Base-by-base conservation (phyloP, 1,139 yeast species). In the Suhomyces yuchorum region DNA sequence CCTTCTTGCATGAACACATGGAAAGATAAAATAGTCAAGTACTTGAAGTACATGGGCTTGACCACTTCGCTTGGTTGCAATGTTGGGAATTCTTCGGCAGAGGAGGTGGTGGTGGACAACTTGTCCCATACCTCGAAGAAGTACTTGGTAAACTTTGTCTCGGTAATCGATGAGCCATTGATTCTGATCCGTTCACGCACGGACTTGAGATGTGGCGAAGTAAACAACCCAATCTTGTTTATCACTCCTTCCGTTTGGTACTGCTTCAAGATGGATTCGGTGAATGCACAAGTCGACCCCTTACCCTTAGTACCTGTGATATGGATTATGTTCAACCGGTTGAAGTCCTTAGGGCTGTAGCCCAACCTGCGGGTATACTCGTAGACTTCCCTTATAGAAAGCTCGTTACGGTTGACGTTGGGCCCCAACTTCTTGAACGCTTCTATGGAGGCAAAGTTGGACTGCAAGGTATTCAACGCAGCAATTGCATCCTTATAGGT, bases 301-400 rank as follows among this genome's bases (percentile, higher is more conserved):
- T 95, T 95, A 11, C 99, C 99, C 66, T 95, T 95, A 1, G 99
- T 95, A 22, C 99, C 99, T 0, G 99, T 92, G 32, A 95, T 87
- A 62, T 95, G 99, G 42, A 95, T 79, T 4, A 91, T 78, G 57
- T 92, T 91, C 59, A 95, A 68, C 50, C 69, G 77, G 66, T 91
- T 82, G 61, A 89, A 84, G 53, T 87, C 96, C 3, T 67, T 57
- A 1, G 85, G 78, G n/a, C 71, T 63, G 66, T 92, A 91, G 0
- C 98, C 99, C 44, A 90, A 78, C 57, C 98, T 75, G 48, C 93
- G 74, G n/a, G 87, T 80, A 85, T 93, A 95, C 64, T 92, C 98
- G 44, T 82, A 74, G 84, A 93, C 95, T 63, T 93, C 97, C 23
- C 87, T 86, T 45, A 93, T 81, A 37, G 92, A 82, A 65, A 84